Base-by-base conservation (phyloP, 2,329 filamentous ascomycete genomes). In the Penicillium hesseltinei region DNA sequence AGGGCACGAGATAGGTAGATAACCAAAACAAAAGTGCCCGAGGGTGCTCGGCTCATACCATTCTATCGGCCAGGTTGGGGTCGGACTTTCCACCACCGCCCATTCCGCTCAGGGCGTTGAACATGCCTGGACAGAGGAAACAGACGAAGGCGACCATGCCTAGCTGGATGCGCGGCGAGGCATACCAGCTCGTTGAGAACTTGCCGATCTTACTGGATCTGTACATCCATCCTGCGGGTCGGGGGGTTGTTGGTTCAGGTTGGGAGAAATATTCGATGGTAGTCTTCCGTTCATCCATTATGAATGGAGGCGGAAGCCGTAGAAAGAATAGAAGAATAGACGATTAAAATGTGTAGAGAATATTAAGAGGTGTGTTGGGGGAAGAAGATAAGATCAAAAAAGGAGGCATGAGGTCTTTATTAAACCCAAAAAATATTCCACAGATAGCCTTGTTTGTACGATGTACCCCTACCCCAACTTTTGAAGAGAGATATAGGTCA, bases 51-150 rank as follows among this genome's bases (percentile, higher is more conserved):
- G 15, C 43, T 33, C 67, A 40, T 59, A 71, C 69, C 69, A 71
- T 84, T 61, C 84, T 78, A 68, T 87, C 85, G 56, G 79, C 78
- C 49, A 80, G 80, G 7, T 75, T 78, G 8, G 74, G 56, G 66
- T 84, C 76, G 51, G 80, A 68, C 66, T 81, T 81, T 29, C 83
- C 85, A 70, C 78, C 83, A 60, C 84, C 85, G 56, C 85, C 85
- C 45, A 88, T 76, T 59, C 85, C 84, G 56, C 74, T 71, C 23
- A 88, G 72, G 31, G 85, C 83, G 65, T 87, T 88, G 75, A 84
- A 87, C 83, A 88, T 86, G 66, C 85, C 84, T 1, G 86, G 86
- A 69, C 86, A 88, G 63, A 88, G 69, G 77, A 88, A 87, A 69
- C 84, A 88, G 40, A 88, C 84, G 56, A 88, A 78, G 47, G 84